Conservation (phyloP, 2,329 filamentous ascomycete species). For the Microcera coccophila region DNA sequence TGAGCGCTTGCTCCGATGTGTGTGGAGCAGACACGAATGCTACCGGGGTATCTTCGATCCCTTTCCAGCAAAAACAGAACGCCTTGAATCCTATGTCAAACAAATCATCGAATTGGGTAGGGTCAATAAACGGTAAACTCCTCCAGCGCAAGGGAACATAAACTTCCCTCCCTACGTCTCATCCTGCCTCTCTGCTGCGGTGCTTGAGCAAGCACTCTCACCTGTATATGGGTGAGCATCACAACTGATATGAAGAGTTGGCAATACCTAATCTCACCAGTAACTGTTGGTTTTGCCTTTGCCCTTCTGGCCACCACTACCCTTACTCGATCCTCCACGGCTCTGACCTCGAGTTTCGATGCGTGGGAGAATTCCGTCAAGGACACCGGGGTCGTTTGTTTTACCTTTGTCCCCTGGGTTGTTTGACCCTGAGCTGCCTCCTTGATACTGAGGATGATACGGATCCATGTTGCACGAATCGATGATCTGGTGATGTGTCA, state of each 20-base stretch:
- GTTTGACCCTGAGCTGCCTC: constrained; percentile 10
- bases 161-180: too few species aligned
- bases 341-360: constrained; percentile 24
- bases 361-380: constrained; percentile 21
- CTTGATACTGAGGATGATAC: constrained; percentile 1
- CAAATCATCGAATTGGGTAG: too few species aligned
- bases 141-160: too few species aligned
- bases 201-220: too few species aligned
- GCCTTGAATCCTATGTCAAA: too few species aligned
- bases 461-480: constrained; percentile 1
- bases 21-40: neutral
- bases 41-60: neutral
- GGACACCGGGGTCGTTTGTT: constrained; percentile 8
- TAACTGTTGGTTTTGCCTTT: neutral
- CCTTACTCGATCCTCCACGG: constrained; percentile 3
- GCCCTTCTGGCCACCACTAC: neutral
- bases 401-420: constrained; percentile 6
- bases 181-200: too few species aligned
- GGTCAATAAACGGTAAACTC: too few species aligned
- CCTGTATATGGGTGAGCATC: too few species aligned
- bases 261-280: too few species aligned
- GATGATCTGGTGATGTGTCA: neutral
- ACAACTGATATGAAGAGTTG: too few species aligned
- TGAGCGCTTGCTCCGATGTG: too few species aligned
- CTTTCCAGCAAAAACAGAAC: neutral